These are phyloP conservation scores for Penicillium odoratum DNA, from an alignment of 495 filamentous ascomycete species.

Conservation along the genomic window DNA sequence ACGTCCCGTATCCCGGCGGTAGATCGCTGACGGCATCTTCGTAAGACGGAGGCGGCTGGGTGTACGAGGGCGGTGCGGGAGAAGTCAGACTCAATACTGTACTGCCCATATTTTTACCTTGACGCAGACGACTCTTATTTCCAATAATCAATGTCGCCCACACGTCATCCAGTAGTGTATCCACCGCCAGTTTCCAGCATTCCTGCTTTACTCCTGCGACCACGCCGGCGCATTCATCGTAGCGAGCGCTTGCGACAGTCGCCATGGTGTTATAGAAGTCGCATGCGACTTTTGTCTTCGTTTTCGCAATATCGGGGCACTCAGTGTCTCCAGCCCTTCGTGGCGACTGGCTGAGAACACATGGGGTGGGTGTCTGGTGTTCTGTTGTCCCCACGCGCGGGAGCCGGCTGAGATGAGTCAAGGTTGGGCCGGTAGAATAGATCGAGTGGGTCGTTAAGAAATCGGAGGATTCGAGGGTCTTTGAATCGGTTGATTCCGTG, in stretches of 20 bases:
- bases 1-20: slow-evolving; percentile 41
- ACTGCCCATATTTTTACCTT: not conserved
- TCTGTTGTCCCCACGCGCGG: slow-evolving; percentile 11
- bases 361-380: slow-evolving; percentile 14
- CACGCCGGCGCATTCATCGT: slow-evolving; percentile 4
- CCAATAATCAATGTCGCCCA: slow-evolving; percentile 15
- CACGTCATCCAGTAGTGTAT: slow-evolving; percentile 15
- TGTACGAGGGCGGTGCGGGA: slow-evolving; percentile 23
- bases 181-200: slow-evolving; percentile 9
- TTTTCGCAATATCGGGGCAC: slow-evolving; percentile 8
- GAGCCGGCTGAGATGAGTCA: slow-evolving; percentile 15
- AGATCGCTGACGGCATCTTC: slow-evolving; percentile 42
- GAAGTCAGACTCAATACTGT: slow-evolving; percentile 17
- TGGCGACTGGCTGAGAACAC: slow-evolving; percentile 15
- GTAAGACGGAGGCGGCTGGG: slow-evolving; percentile 44
- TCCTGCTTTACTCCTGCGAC: slow-evolving; percentile 1
- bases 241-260: slow-evolving; percentile 5
- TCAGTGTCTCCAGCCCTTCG: slow-evolving; percentile 19
- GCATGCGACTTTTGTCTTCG: slow-evolving; percentile 14
- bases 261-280: slow-evolving; percentile 19
- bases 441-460: not conserved
- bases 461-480: not conserved
- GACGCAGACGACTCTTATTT: not conserved
- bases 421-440: not conserved
- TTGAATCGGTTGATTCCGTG: not conserved